Evolutionary conservation across 768 basidiomycete species (phyloP).

Genomic region (Amanita subjunquillea): DNA sequence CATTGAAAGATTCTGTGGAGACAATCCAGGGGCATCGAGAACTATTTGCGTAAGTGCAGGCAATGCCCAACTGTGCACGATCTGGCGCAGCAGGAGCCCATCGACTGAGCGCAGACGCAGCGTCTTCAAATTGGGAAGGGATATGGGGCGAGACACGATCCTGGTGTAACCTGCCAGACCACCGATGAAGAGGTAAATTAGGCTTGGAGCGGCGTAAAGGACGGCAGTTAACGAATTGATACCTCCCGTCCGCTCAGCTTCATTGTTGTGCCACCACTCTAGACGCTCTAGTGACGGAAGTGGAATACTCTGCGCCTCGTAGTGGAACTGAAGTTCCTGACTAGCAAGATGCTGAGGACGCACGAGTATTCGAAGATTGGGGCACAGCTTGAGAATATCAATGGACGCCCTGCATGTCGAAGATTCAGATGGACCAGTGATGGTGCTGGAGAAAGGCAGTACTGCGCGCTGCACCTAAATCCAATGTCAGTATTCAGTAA

Average conservation of each 20-base stretch:
- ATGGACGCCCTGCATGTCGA: conserved; percentile 22
- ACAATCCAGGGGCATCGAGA: conserved; percentile 30
- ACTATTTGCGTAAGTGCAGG: conserved; percentile 44
- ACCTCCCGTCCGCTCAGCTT: conserved; percentile 52
- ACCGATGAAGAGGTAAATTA: conserved; percentile 49
- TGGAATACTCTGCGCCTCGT: conserved; percentile 34
- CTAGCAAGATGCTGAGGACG: conserved; percentile 27
- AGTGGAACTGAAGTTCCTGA: conserved; percentile 35
- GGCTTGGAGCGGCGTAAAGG: conserved; percentile 39
- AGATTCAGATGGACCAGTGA: conserved; percentile 21
- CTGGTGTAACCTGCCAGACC: conserved; percentile 26
- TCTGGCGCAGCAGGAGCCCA: conserved; percentile 38
- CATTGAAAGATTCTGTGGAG: conserved; percentile 25
- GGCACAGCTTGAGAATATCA: conserved; percentile 38
- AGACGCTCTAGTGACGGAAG: conserved; percentile 46
- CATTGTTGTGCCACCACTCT: conserved; percentile 58
- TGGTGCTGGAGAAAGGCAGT: conserved; percentile 47
- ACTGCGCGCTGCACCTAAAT: conserved; percentile 43
- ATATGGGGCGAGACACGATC: conserved; percentile 17
- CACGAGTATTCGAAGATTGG: conserved; percentile 42
- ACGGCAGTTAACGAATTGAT: conserved; percentile 51
- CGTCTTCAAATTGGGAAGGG: conserved; percentile 37
- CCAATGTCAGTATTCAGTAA: background rate
- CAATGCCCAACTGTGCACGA: conserved; percentile 36
- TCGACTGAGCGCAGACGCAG: conserved; percentile 42